Evolutionary conservation across 306 rosid genomes (phyloP).

Genomic region (Quercus variabilis): DNA sequence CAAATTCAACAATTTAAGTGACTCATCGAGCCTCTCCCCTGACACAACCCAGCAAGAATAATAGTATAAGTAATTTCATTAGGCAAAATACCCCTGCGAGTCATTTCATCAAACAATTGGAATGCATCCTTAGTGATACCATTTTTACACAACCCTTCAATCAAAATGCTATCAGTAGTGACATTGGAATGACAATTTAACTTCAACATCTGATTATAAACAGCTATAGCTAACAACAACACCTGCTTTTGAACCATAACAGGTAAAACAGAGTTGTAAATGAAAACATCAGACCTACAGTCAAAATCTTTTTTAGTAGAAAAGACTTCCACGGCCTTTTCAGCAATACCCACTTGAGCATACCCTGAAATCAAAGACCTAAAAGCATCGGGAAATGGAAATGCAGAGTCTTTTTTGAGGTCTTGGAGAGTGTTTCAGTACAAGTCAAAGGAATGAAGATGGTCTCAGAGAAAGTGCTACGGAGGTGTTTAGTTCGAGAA

Average conservation of each 20-base stretch:
- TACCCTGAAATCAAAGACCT: slow-evolving; percentile 42
- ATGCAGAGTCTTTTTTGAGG: slow-evolving; percentile 31
- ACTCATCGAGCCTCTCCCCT: slow-evolving; percentile 43
- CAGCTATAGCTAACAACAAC: slow-evolving; percentile 40
- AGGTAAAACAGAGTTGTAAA: slow-evolving; percentile 45
- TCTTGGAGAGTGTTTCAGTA: slow-evolving; percentile 55
- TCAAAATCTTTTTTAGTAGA: slow-evolving; percentile 43
- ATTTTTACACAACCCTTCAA: slow-evolving; percentile 53
- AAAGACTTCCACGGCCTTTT: slow-evolving; percentile 54
- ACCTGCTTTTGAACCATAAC: slow-evolving; percentile 38
- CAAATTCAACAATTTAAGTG: slow-evolving; percentile 35
- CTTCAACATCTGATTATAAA: slow-evolving; percentile 63
- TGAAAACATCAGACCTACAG: slow-evolving; percentile 43
- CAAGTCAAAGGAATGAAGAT: slow-evolving; percentile 26
- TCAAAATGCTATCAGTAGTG: slow-evolving; percentile 46
- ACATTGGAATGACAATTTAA: slow-evolving; percentile 35
- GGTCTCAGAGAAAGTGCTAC: slow-evolving; percentile 10
- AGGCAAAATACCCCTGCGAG: slow-evolving; percentile 34
- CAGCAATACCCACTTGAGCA: slow-evolving; percentile 24
- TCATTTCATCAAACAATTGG: slow-evolving; percentile 58
- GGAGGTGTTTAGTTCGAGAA: slow-evolving; percentile 23
- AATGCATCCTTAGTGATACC: slow-evolving; percentile 44
- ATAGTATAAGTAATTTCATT: slow-evolving; percentile 25
- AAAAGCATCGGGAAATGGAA: slow-evolving; percentile 42
- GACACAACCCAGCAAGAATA: slow-evolving; percentile 55